Percentiles rank a stretch among this genome's conserved stretches.
These are phyloP conservation scores for Talaromyces islandicus DNA, from an alignment of 2,329 filamentous ascomycete species.

Conservation along the genomic window DNA sequence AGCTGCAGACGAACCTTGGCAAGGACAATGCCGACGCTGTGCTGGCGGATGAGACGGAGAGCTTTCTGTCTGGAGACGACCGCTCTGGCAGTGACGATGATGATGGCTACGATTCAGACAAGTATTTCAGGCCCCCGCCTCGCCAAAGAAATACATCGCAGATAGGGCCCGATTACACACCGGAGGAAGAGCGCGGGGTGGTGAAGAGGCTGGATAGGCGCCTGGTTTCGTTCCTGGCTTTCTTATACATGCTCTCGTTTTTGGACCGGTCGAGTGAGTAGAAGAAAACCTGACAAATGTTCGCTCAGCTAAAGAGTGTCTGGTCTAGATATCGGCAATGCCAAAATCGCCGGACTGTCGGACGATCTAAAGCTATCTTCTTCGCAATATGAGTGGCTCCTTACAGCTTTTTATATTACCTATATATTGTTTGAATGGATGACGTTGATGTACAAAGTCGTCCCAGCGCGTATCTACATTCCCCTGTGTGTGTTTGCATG, in stretches of 20 bases:
- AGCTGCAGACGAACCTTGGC: conserved; percentile 30
- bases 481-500: conserved; percentile 62
- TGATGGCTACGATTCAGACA: conserved; percentile 20
- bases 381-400: conserved; percentile 55
- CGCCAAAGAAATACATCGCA: conserved; percentile 19
- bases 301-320: background rate
- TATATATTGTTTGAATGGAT: conserved; percentile 63
- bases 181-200: conserved; percentile 67
- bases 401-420: conserved; percentile 59
- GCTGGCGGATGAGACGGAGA: background rate
- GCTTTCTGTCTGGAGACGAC: conserved; percentile 13
- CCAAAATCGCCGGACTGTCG: conserved; percentile 54
- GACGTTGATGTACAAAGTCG: conserved; percentile 56
- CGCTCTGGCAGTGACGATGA: conserved; percentile 9
- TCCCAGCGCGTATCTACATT: conserved; percentile 58
- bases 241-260: conserved; percentile 80
- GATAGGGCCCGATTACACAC: conserved; percentile 22
- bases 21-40: conserved; percentile 10
- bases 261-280: conserved; percentile 74
- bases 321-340: conserved; percentile 52
- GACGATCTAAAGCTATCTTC: conserved; percentile 50
- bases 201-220: conserved; percentile 69
- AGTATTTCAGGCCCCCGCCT: conserved; percentile 15
- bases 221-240: conserved; percentile 72
- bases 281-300: background rate